Conservation (phyloP, 129 eudicot species). For the Tagetes patula region DNA sequence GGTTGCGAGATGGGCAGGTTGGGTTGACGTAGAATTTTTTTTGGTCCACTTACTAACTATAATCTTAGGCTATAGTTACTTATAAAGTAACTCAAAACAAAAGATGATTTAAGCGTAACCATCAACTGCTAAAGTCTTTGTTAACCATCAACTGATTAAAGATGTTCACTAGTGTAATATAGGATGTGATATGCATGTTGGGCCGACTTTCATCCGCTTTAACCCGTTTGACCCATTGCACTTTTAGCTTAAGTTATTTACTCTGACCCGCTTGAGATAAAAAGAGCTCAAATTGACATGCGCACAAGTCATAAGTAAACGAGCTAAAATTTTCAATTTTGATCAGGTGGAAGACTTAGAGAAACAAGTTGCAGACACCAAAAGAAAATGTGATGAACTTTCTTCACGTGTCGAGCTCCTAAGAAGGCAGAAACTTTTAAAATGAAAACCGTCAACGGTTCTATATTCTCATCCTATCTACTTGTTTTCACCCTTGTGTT, state of each 20-base stretch:
- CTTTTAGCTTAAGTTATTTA: background rate
- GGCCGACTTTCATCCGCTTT: background rate
- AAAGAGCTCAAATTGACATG: background rate
- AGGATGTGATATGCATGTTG: background rate
- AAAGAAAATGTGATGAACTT: conserved; percentile 61
- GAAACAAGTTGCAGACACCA: conserved; percentile 72
- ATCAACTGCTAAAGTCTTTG: background rate
- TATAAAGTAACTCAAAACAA: background rate
- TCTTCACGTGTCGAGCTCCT: conserved; percentile 52
- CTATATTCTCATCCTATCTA: background rate
- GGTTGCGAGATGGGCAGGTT: background rate
- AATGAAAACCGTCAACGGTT: conserved; percentile 22
- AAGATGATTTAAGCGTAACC: background rate
- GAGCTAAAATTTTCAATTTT: background rate
- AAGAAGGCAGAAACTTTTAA: conserved; percentile 45
- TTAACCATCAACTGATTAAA: too few species aligned
- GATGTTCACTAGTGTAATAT: background rate
- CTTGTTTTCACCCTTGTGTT: background rate
- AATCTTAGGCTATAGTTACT: background rate
- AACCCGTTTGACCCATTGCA: background rate
- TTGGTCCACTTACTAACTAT: background rate
- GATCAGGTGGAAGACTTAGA: conserved; percentile 62
- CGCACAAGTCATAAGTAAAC: background rate
- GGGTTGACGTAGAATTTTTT: background rate
- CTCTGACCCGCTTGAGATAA: background rate